Conservation (phyloP, 2,329 filamentous ascomycete genomes). For the Monosporascus sp. region DNA sequence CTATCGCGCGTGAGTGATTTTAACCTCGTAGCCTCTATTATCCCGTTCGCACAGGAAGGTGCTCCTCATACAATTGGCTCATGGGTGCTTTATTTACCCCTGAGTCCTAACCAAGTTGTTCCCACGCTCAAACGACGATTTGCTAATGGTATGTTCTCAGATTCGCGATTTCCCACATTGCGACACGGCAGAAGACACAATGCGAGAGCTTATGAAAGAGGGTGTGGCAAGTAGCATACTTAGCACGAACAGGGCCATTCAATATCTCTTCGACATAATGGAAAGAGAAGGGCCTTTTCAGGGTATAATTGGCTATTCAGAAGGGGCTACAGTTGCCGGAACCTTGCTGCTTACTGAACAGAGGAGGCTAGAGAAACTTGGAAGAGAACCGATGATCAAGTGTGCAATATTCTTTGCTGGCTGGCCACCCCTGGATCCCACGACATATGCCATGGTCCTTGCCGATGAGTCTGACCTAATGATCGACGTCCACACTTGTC, state of each 20-base stretch:
- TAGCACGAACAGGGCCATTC: conserved; percentile 36
- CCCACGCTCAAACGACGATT: background rate
- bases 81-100: too few species aligned
- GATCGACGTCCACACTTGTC: conserved; percentile 48
- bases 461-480: conserved; percentile 42
- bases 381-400: conserved; percentile 34
- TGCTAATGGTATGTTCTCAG: background rate
- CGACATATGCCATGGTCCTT: conserved; percentile 39
- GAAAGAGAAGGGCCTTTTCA: conserved; percentile 27
- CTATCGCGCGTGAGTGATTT: conserved; percentile 29
- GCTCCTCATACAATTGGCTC: background rate
- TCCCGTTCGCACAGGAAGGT: background rate
- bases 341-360: conserved; percentile 26
- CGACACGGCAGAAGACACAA: conserved; percentile 49
- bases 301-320: conserved; percentile 27
- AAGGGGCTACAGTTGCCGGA: conserved; percentile 25
- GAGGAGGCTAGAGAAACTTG: conserved; percentile 19
- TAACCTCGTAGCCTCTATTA: background rate
- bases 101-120: background rate
- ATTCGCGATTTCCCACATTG: conserved; percentile 51
- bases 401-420: conserved; percentile 48
- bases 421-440: conserved; percentile 46
- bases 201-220: conserved; percentile 43
- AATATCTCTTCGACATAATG: conserved; percentile 32
- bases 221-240: conserved; percentile 32